Base-by-base conservation (phyloP, 1,139 yeast species). In the Pichia sp. region DNA sequence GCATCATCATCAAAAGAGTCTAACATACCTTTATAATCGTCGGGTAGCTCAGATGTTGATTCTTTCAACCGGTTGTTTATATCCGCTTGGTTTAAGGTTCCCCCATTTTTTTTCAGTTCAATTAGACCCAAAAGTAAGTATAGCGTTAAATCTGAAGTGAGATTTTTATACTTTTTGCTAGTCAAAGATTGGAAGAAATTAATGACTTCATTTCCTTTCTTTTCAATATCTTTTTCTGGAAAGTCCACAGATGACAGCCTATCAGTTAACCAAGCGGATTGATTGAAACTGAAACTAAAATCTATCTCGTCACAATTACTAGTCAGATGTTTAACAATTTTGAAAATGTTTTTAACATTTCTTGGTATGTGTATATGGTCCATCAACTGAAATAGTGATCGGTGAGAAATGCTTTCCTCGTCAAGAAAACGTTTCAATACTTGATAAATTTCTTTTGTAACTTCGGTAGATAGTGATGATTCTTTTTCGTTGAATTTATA, bases 291-390 rank as follows among this genome's bases (percentile, higher is more conserved):
- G 23, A 57, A 34, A 23, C 41, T 49, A 29, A 52, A 50, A 3
- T 54, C 49, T 7, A 41, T 38, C 7, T 50, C 36, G 6, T 45
- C 31, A 44, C 54, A 41, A 49, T 82, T 85, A 3, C 69, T 71
- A 31, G 82, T 58, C 84, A 82, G 78, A 26, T 76, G 70, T 53
- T 46, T 47, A 6, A 55, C 54, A 41, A 52, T 55, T 34, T 52
- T 55, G 7, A 43, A 50, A 4, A 52, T 50, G 43, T 54, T 54
- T 29, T 52, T 51, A 13, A 52, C 49, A 19, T 51, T 52, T 49
- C 55, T 48, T 5, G 57, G 57, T 19, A 54, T 49, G 29, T 50
- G 49, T 36, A 54, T 42, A 10, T 49, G 41, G 13, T 19, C n/a
- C 13, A 51, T 38, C n/a, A 54, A 16, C 29, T 52, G 53, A 15